These are phyloP conservation scores for Zalaria obscura DNA, from an alignment of 2,329 filamentous ascomycete species.

Conservation along the genomic window DNA sequence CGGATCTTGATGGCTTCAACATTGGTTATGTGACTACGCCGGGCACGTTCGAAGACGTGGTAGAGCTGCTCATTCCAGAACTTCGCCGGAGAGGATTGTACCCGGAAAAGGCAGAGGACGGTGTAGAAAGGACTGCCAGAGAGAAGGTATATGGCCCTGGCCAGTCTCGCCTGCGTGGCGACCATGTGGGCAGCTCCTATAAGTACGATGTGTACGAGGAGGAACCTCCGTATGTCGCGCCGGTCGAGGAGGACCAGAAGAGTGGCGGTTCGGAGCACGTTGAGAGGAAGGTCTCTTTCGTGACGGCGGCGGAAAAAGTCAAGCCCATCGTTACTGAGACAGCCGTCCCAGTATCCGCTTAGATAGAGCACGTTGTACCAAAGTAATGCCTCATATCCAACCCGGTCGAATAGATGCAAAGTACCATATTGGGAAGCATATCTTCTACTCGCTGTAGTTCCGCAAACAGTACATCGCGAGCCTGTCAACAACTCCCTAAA, in stretches of 20 bases:
- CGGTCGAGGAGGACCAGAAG: not conserved
- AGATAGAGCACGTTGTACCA: too few relatives aligned
- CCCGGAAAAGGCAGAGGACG: not conserved
- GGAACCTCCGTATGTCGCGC: slow-evolving; percentile 23
- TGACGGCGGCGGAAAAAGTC: too few relatives aligned
- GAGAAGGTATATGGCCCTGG: slow-evolving; percentile 51
- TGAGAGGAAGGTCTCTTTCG: too few relatives aligned
- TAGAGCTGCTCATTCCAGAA: slow-evolving; percentile 35
- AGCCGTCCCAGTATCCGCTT: not conserved
- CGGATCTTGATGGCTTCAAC: slow-evolving; percentile 23
- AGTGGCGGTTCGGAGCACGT: too few relatives aligned
- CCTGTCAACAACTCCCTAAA: too few relatives aligned
- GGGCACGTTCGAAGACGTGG: slow-evolving; percentile 38
- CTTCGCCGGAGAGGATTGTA: slow-evolving; percentile 22
- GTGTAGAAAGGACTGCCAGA: slow-evolving; percentile 3
- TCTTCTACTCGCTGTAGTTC: too few relatives aligned
- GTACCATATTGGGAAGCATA: too few relatives aligned
- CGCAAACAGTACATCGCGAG: too few relatives aligned
- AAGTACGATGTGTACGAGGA: slow-evolving; percentile 50
- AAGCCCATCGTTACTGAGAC: too few relatives aligned
- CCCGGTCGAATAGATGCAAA: too few relatives aligned
- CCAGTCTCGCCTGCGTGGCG: slow-evolving; percentile 39
- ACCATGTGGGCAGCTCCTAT: slow-evolving; percentile 45
- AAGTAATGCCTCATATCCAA: too few relatives aligned
- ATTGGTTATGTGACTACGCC: slow-evolving; percentile 25